phyloP scores from a whole-genome alignment of 192 early-diverging fungal genomes.

The Coemansia sp. region DNA sequence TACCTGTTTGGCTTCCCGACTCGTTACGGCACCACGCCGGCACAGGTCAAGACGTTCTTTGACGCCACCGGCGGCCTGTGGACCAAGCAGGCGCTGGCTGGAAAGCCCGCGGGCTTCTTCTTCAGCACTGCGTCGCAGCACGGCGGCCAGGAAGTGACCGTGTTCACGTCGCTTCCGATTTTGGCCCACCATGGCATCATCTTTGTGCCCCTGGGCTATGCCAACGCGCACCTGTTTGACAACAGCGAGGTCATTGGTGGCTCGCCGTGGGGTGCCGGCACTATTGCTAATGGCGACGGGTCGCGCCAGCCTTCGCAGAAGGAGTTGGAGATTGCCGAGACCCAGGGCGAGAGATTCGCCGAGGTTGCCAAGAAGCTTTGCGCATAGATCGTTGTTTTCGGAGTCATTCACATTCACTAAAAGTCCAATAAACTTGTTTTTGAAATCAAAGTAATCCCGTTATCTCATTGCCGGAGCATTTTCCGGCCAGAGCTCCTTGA shows the following conservation, averaged over 20 bases:
- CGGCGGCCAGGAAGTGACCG: constrained; percentile 80
- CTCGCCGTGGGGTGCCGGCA: constrained; percentile 65
- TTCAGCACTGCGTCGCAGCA: constrained; percentile 72
- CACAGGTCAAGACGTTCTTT: constrained; percentile 75
- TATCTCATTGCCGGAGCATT: constrained; percentile 36
- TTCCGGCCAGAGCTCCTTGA: constrained; percentile 45
- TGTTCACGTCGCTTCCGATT: constrained; percentile 62
- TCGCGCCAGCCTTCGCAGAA: constrained; percentile 62
- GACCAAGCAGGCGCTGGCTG: constrained; percentile 56
- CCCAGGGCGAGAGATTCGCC: constrained; percentile 63
- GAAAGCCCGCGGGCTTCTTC: constrained; percentile 75
- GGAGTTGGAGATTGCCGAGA: constrained; percentile 61
- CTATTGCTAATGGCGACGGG: constrained; percentile 65
- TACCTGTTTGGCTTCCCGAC: constrained; percentile 72
- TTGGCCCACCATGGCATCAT: constrained; percentile 78
- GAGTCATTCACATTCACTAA: not conserved
- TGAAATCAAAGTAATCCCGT: not conserved
- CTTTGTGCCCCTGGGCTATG: constrained; percentile 72
- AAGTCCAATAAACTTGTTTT: not conserved
- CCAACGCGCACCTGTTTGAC: constrained; percentile 52
- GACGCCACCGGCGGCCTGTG: constrained; percentile 63
- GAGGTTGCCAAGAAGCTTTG: constrained; percentile 51
- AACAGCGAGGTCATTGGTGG: constrained; percentile 68
- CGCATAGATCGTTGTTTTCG: constrained; percentile 11
- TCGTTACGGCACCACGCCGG: constrained; percentile 68